These are phyloP conservation scores for Stylosanthes scabra DNA, from an alignment of 331 rosid species.

Conservation along the genomic window DNA sequence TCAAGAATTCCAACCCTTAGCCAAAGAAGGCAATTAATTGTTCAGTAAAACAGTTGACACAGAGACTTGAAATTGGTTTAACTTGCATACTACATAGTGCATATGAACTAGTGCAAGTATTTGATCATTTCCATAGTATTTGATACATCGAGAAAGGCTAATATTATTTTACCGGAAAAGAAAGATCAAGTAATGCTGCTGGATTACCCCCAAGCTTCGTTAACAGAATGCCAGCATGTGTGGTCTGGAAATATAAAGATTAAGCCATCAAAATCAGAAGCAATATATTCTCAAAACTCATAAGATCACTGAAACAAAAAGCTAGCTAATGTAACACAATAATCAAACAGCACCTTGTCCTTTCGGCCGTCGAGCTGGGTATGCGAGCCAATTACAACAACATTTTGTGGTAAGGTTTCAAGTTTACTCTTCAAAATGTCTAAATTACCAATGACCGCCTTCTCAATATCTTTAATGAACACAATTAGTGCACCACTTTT, in stretches of 20 bases:
- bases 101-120: conserved; percentile 7
- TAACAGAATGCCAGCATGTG: conserved; percentile 83
- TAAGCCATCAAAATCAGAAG: conserved; percentile 28
- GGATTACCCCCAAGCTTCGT: conserved; percentile 94
- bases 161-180: conserved; percentile 76
- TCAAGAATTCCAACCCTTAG: not conserved
- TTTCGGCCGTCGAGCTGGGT: conserved; percentile 87
- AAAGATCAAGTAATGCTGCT: conserved; percentile 94
- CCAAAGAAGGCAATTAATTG: not conserved
- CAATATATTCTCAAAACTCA: conserved; percentile 19
- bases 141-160: conserved; percentile 1
- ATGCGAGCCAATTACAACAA: conserved; percentile 90
- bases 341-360: conserved; percentile 72
- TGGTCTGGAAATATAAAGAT: conserved; percentile 60
- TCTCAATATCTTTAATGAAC: conserved; percentile 91
- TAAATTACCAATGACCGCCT: conserved; percentile 70
- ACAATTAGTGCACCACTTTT: conserved; percentile 67
- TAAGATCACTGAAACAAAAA: conserved; percentile 14
- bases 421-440: conserved; percentile 77
- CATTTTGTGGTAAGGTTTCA: conserved; percentile 73
- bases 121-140: conserved; percentile 1
- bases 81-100: not conserved
- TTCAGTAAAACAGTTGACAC: not conserved
- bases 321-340: conserved; percentile 17
- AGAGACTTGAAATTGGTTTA: not conserved